Base-by-base conservation (phyloP, 257 asterid genomes). In the Solanum bukasovii region DNA sequence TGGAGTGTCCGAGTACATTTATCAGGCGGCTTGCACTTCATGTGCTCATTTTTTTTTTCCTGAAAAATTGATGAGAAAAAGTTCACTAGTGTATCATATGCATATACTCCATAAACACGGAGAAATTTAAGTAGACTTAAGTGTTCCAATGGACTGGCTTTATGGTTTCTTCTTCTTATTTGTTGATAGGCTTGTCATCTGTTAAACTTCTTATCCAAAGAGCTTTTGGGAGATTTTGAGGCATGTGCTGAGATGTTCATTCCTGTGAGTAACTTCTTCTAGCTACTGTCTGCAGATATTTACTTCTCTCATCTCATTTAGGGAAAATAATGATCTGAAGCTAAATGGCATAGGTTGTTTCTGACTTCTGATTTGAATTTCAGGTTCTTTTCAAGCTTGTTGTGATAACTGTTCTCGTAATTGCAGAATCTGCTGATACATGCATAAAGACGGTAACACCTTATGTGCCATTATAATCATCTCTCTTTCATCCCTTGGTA, bases 381-480 rank as follows among this genome's bases (percentile, higher is more conserved):
- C 95, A 97, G 99, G 98, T 94, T 85, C 99, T 97, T 90, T 97
- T 97, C 99, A 97, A 97, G 98, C 99, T 97, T 92, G 99, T 97
- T 83, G 99, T 97, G 92, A 97, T 97, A 91, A 96, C 99, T 68
- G 99, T 97, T 89, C 98, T 97, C 88, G 99, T 97, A 87, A 97
- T 97, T 91, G 98, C 98, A 92, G 99, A 97, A 91, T 97, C 99
- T 34, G 98, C 99, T 1, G 99, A 97, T 91, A 96, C 94, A 94
- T 97, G 99, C 95, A 96, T 97, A 89, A 97, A 97, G 91, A 97
- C 99, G 93, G 99, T 97, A 93, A 91, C 81, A 37, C 37, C 89
- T 31, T 73, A 20, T 87, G 40, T 63, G 52, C 52, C 81, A 81
- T 37, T 25, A 35, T 86, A 86, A 88, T 34, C 71, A 84, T 46